These are phyloP conservation scores for Serendipita indica DNA, from an alignment of 768 basidiomycete species.

Conservation along the genomic window DNA sequence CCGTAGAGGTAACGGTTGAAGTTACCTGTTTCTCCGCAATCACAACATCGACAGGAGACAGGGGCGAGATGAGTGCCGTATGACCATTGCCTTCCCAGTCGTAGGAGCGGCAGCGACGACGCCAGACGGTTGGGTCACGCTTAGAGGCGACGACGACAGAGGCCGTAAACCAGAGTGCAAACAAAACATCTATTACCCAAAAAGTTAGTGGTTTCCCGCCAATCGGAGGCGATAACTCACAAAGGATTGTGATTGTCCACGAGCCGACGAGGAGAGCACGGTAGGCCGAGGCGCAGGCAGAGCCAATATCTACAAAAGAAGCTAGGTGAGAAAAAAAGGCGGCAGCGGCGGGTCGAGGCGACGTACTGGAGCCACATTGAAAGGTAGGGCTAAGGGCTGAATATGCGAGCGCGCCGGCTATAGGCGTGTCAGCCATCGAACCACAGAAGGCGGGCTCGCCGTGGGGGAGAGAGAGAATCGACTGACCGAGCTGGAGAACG, in stretches of 20 bases:
- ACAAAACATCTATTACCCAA: not conserved
- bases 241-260: not conserved
- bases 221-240: not conserved
- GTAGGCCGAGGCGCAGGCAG: not conserved
- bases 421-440: not conserved
- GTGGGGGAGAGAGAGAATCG: not conserved
- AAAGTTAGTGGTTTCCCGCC: not conserved
- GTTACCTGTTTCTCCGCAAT: not conserved
- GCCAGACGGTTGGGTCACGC: not conserved
- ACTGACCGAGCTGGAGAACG: not conserved
- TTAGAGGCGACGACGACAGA: not conserved
- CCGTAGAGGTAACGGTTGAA: not conserved
- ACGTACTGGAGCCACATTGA: not conserved
- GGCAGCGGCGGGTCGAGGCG: not conserved
- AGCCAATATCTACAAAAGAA: not conserved
- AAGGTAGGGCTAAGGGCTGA: slow-evolving; percentile 4
- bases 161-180: not conserved
- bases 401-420: slow-evolving; percentile 6
- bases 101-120: not conserved
- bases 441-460: not conserved
- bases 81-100: not conserved
- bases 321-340: not conserved
- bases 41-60: not conserved
- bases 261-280: not conserved
- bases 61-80: not conserved